These are phyloP conservation scores for Chlamydomonas urium DNA, from an alignment of 139 green algal species.

Conservation along the genomic window DNA sequence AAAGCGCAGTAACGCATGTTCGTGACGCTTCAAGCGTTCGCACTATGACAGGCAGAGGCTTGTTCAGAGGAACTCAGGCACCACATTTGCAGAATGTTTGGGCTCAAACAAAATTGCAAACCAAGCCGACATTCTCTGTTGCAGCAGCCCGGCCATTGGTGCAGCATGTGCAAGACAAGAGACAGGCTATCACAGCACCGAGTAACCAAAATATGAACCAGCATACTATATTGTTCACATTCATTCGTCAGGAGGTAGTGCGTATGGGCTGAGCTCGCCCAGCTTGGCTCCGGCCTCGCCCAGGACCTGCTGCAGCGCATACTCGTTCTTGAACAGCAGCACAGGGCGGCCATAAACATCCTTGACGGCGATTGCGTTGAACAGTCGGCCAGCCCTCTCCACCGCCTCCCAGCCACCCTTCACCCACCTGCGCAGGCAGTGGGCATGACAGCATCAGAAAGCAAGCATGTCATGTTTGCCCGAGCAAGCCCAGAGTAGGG, in stretches of 20 bases:
- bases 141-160: no score
- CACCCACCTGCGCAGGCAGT: constrained; percentile 28
- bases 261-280: constrained; percentile 40
- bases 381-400: constrained; percentile 59
- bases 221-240: no score
- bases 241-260: constrained; percentile 54
- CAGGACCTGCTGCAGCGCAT: constrained; percentile 54
- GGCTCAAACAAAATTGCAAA: no score
- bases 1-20: no score
- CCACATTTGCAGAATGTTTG: no score
- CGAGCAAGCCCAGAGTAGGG: neutral
- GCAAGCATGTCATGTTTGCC: neutral
- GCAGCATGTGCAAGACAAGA: no score
- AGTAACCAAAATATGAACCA: no score
- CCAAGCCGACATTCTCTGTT: no score
- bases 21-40: no score
- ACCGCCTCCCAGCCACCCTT: constrained; percentile 55
- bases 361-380: constrained; percentile 67
- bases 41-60: no score
- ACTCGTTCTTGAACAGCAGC: constrained; percentile 74
- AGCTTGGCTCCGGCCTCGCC: constrained; percentile 36
- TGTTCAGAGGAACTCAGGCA: no score
- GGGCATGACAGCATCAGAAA: neutral
- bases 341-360: constrained; percentile 65
- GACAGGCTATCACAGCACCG: no score